These are phyloP conservation scores for Cetradonia linearis DNA, from an alignment of 495 filamentous ascomycete species.

Conservation along the genomic window DNA sequence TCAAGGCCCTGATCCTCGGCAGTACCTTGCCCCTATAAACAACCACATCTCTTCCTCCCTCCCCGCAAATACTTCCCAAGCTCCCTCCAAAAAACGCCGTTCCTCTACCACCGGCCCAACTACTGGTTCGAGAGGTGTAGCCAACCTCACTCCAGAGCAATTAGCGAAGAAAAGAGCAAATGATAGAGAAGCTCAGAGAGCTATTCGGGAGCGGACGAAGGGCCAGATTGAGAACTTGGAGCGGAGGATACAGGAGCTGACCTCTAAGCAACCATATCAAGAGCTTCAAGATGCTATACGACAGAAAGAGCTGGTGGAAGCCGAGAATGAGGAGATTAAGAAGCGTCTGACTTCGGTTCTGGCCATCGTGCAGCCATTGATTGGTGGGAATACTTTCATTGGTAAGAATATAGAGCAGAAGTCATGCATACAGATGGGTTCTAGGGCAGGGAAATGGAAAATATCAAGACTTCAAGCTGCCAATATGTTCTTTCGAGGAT, in stretches of 20 bases:
- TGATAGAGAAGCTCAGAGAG: conserved; percentile 79
- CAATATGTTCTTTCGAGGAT: too few relatives aligned
- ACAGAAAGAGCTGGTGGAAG: conserved; percentile 58
- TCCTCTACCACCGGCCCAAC: conserved; percentile 43
- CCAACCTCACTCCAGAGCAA: conserved; percentile 62
- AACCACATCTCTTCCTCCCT: conserved; percentile 9
- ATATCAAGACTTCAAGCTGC: too few relatives aligned
- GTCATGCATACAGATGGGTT: too few relatives aligned
- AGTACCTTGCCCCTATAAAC: conserved; percentile 9
- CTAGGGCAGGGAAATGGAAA: too few relatives aligned
- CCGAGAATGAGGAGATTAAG: conserved; percentile 61
- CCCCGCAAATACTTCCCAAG: conserved; percentile 22
- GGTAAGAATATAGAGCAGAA: too few relatives aligned
- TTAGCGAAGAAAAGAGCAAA: conserved; percentile 75
- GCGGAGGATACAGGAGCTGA: conserved; percentile 57
- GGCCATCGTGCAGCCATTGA: conserved; percentile 48
- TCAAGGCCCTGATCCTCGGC: conserved; percentile 9
- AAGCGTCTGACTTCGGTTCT: conserved; percentile 49
- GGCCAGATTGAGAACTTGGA: conserved; percentile 70
- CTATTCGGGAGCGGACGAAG: conserved; percentile 74
- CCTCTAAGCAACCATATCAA: conserved; percentile 64
- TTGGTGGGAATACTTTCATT: conserved; percentile 29
- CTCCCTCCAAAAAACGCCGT: conserved; percentile 40
- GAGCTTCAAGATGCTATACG: conserved; percentile 61
- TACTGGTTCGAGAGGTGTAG: conserved; percentile 55